Evolutionary conservation across 257 asterid genomes (phyloP).

Genomic region (Gentiana macrophylla): DNA sequence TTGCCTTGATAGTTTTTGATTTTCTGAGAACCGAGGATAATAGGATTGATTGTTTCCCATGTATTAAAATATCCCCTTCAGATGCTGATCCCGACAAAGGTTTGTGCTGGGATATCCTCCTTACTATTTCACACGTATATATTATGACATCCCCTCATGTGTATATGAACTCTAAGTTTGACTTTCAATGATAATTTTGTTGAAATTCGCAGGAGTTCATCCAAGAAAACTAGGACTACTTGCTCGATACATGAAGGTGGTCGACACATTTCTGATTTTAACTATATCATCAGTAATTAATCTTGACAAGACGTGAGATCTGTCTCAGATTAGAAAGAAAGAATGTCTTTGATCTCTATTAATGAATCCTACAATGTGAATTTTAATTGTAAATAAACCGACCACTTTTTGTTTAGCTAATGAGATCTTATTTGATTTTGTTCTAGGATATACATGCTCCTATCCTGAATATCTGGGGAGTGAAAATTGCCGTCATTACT

Average conservation of each 20-base stretch:
- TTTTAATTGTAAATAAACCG: too few relatives aligned
- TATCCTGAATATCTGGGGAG: conserved; percentile 73
- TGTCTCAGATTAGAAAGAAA: background rate
- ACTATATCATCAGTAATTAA: background rate
- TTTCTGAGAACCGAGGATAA: conserved; percentile 91
- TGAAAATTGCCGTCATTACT: conserved; percentile 64
- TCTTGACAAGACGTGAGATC: conserved; percentile 3
- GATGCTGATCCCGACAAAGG: conserved; percentile 64
- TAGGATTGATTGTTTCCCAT: conserved; percentile 89
- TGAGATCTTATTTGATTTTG: conserved; percentile 14
- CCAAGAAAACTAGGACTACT: conserved; percentile 76
- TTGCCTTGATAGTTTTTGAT: conserved; percentile 90
- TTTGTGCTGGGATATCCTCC: conserved; percentile 13
- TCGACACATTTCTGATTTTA: conserved; percentile 10
- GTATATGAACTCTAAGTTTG: conserved; percentile 8
- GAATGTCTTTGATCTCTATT: background rate
- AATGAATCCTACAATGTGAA: too few relatives aligned
- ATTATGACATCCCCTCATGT: conserved; percentile 4
- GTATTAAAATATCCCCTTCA: conserved; percentile 50
- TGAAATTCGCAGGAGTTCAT: conserved; percentile 43
- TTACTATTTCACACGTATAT: too few relatives aligned
- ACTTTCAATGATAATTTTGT: conserved; percentile 14
- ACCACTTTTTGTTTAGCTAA: background rate
- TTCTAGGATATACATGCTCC: conserved; percentile 88
- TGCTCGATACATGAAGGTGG: conserved; percentile 93